Base-by-base conservation (phyloP, 164 flowering plant species). In the Annona squamosa region DNA sequence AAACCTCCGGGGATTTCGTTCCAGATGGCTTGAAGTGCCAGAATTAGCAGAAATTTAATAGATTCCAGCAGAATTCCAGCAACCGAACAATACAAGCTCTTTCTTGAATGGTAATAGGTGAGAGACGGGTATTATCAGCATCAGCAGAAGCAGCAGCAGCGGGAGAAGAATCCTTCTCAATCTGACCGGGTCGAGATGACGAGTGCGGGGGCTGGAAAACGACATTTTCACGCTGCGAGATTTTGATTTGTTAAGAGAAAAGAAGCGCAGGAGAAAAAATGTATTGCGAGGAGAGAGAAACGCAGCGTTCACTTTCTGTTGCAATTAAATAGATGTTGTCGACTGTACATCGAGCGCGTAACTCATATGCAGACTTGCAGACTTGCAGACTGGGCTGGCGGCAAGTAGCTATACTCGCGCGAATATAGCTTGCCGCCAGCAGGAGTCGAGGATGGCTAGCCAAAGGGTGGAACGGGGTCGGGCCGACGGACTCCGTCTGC, bases 101-200 rank as follows among this genome's bases (percentile, higher is more conserved):
- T 12, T 16, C 17, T 44, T 6, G 41, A 18, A 46, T 41, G 19
- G 13, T 4, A n/a, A 16, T 42, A n/a, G 16, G 16, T 16, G 37
- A 17, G 26, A 1, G 3, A 17, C 0, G 17, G 57, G 5, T 5
- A 44, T 4, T 26, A 26, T 26, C 37, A 26, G 37, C 37, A 26
- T 0, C 37, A 26, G 37, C 37, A 13, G 17, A 3, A 46, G 13
- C 52, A 0, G 43, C 13, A 65, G 3, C 13, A 67, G 48, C 2
- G 5, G 56, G 4, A 46, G 70, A 44, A 17, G 70, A 13, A 42
- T 46, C n/a, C 10, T 4, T 43, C 69, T 42, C 48, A 47, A 42
- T 10, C 47, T 46, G 70, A 68, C 70, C 70, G n/a, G 70, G 70
- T 68, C 70, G 70, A n/a, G 2, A 46, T 68, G 70, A 68, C 70